phyloP scores from a whole-genome alignment of 208 protist species.

The Trypanosoma theileri region DNA sequence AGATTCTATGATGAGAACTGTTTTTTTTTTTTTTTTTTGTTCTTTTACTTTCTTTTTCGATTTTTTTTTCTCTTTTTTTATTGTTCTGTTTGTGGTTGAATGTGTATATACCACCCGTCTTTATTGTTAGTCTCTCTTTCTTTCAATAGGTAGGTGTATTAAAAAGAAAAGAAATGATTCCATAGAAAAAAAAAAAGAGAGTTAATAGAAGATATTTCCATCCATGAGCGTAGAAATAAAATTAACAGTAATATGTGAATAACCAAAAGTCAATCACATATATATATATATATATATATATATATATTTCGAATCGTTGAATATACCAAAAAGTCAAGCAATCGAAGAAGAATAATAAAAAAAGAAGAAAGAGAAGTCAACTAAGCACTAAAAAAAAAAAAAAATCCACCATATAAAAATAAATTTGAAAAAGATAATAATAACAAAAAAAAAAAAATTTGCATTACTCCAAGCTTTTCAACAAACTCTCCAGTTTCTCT shows the following conservation, averaged over 20 bases:
- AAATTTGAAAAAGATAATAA: not conserved
- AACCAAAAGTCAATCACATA: no score
- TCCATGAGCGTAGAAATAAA: no score
- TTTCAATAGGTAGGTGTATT: not conserved
- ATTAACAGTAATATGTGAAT: no score
- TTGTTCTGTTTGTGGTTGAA: not conserved
- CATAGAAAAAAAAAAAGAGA: no score
- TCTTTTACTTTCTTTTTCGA: not conserved
- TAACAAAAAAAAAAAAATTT: slow-evolving; percentile 1
- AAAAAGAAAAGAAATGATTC: not conserved
- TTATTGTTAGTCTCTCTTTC: not conserved
- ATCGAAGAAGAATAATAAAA: slow-evolving; percentile 13
- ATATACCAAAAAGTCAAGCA: slow-evolving; percentile 11
- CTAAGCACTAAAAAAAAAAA: not conserved
- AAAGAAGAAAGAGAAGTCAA: slow-evolving; percentile 1
- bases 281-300: no score
- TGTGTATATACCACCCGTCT: not conserved
- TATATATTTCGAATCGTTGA: no score
- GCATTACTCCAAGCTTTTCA: slow-evolving; percentile 22
- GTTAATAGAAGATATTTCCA: no score
- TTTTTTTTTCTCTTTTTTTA: not conserved
- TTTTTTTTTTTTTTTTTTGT: slow-evolving; percentile 1
- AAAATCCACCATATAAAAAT: not conserved
- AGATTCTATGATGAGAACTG: no score
- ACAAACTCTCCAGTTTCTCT: slow-evolving; percentile 20